phyloP scores from a whole-genome alignment of 2,329 filamentous ascomycete genomes.

The Scedosporium minutisporum region DNA sequence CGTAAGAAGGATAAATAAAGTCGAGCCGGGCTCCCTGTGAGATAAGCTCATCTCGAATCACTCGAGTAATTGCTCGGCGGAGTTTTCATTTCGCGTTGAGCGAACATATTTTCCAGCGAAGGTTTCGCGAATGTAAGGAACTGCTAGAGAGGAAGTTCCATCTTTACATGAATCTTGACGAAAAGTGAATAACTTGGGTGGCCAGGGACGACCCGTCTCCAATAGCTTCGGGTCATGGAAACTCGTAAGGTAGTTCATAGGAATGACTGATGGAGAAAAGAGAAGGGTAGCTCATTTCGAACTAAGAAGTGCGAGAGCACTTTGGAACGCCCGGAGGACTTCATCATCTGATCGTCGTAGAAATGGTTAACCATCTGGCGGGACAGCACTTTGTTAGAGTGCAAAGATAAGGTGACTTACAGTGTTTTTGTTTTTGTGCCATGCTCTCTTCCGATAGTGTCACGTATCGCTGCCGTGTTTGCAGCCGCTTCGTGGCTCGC shows the following conservation, averaged over 20 bases:
- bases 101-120: too few relatives aligned
- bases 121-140: too few relatives aligned
- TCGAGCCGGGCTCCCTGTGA: too few relatives aligned
- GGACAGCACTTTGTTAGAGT: not conserved
- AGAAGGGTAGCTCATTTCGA: conserved; percentile 3
- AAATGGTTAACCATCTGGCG: not conserved
- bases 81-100: too few relatives aligned
- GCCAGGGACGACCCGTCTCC: too few relatives aligned
- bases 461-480: conserved; percentile 69
- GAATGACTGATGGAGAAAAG: too few relatives aligned
- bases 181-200: too few relatives aligned
- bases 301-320: conserved; percentile 46
- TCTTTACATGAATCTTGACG: too few relatives aligned
- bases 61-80: too few relatives aligned
- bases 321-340: conserved; percentile 54
- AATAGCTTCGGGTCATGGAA: not conserved
- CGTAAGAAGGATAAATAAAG: too few relatives aligned
- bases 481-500: conserved; percentile 68
- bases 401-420: conserved; percentile 40
- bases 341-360: conserved; percentile 20
- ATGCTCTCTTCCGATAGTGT: conserved; percentile 63
- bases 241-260: not conserved
- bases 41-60: too few relatives aligned
- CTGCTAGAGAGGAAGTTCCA: too few relatives aligned
- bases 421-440: conserved; percentile 67